Conservation (phyloP, 2,329 filamentous ascomycete species). For the Colletotrichum chlorophyti region DNA sequence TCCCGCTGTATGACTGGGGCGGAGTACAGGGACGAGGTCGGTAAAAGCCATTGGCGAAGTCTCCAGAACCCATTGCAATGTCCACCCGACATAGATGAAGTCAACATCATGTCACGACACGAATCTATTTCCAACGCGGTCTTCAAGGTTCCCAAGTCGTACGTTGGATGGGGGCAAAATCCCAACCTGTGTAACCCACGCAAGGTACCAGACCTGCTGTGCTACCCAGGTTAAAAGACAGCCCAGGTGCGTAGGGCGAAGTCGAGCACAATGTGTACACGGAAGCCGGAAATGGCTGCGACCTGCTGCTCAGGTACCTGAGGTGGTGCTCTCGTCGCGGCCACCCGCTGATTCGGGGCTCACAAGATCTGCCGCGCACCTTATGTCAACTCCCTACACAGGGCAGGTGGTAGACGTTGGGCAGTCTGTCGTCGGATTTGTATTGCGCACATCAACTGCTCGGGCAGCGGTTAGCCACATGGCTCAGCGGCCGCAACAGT, state of each 20-base stretch:
- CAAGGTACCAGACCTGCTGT: not conserved
- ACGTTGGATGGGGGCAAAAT: too few species aligned
- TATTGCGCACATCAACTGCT: conserved; percentile 5
- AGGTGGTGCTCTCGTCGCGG: conserved; percentile 21
- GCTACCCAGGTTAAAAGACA: too few species aligned
- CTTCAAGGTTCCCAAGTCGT: too few species aligned
- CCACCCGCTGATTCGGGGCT: conserved; percentile 11
- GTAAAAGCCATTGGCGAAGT: too few species aligned
- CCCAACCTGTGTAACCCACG: not conserved
- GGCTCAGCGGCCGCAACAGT: conserved; percentile 1
- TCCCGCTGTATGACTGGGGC: too few species aligned
- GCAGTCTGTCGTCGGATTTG: conserved; percentile 8
- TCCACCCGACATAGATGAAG: too few species aligned
- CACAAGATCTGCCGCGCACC: conserved; percentile 2
- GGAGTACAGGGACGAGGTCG: too few species aligned
- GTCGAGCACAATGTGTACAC: not conserved
- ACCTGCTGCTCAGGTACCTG: conserved; percentile 4
- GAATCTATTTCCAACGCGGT: not conserved
- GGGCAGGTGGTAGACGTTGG: not conserved
- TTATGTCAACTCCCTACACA: conserved; percentile 6
- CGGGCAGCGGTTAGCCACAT: conserved; percentile 2
- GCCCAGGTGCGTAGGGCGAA: too few species aligned
- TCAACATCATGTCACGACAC: not conserved
- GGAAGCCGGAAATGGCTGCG: not conserved
- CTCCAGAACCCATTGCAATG: too few species aligned